These are phyloP conservation scores for Xylaria hypoxylon DNA, from an alignment of 2,329 filamentous ascomycete genomes.

Conservation along the genomic window DNA sequence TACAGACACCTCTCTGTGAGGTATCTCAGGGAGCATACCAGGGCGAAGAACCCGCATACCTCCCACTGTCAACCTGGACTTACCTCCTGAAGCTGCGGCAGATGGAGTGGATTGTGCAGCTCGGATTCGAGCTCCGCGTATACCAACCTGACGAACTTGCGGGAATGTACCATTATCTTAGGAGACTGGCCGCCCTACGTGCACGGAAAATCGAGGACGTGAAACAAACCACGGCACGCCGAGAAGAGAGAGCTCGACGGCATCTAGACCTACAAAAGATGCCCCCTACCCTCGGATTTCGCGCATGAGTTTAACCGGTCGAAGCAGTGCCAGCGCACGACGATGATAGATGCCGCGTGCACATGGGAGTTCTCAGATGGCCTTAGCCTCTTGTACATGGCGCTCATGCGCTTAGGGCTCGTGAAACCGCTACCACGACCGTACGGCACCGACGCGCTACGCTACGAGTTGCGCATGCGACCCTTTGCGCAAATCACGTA, in stretches of 20 bases:
- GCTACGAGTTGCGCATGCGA: slow-evolving; percentile 88
- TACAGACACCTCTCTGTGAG: slow-evolving; percentile 72
- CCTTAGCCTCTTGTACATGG: slow-evolving; percentile 72
- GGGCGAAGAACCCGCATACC: slow-evolving; percentile 65
- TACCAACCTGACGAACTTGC: slow-evolving; percentile 88
- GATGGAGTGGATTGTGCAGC: slow-evolving; percentile 87
- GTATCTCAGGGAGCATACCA: slow-evolving; percentile 62
- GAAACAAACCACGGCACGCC: slow-evolving; percentile 65
- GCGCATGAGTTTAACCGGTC: slow-evolving; percentile 62
- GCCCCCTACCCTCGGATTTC: slow-evolving; percentile 45
- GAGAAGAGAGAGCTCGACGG: slow-evolving; percentile 27
- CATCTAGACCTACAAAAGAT: slow-evolving; percentile 26
- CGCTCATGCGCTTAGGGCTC: slow-evolving; percentile 69
- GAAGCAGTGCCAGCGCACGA: slow-evolving; percentile 67
- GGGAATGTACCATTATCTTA: slow-evolving; percentile 92
- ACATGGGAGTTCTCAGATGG: slow-evolving; percentile 68
- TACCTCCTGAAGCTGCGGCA: slow-evolving; percentile 90
- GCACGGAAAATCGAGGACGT: slow-evolving; percentile 79
- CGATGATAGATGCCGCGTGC: slow-evolving; percentile 73
- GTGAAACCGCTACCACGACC: slow-evolving; percentile 66
- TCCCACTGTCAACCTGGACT: slow-evolving; percentile 87
- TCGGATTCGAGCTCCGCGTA: slow-evolving; percentile 93
- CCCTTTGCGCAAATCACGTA: slow-evolving; percentile 78
- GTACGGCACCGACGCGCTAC: slow-evolving; percentile 74
- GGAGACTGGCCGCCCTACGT: slow-evolving; percentile 76